These are phyloP conservation scores for Fusarium veterinarium DNA, from an alignment of 2,329 filamentous ascomycete species.

Conservation along the genomic window DNA sequence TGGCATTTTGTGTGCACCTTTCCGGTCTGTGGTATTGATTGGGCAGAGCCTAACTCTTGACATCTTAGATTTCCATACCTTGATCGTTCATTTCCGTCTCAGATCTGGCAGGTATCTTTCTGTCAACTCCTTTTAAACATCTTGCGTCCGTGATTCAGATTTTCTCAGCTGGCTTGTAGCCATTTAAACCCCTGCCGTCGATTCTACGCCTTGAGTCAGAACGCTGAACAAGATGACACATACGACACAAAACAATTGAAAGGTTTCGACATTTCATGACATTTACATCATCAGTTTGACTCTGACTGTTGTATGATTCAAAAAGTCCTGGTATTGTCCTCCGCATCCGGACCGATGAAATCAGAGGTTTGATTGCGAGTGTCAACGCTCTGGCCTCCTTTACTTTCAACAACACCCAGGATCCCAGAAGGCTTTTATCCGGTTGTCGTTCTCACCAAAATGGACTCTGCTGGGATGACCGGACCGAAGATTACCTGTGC, in stretches of 20 bases:
- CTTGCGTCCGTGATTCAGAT: constrained; percentile 19
- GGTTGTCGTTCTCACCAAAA: constrained; percentile 36
- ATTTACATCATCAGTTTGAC: neutral
- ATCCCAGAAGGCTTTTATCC: constrained; percentile 41
- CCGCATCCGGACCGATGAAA: constrained; percentile 28
- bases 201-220: constrained; percentile 10
- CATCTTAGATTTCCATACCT: constrained; percentile 35
- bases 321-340: constrained; percentile 4
- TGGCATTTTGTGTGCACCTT: constrained; percentile 19
- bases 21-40: constrained; percentile 30
- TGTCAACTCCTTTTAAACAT: constrained; percentile 13
- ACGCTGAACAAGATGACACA: constrained; percentile 1
- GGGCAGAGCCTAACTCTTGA: constrained; percentile 30
- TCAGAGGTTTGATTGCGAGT: constrained; percentile 39
- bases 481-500: constrained; percentile 43
- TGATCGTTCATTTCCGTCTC: constrained; percentile 37
- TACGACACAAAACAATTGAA: constrained; percentile 5
- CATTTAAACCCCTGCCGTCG: constrained; percentile 15
- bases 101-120: constrained; percentile 36
- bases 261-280: neutral
- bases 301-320: neutral
- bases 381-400: constrained; percentile 34
- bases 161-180: constrained; percentile 4
- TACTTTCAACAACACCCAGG: constrained; percentile 17
- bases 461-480: constrained; percentile 32